Evolutionary conservation across 495 filamentous ascomycete genomes (phyloP).

Genomic region (Astrocystis sublimbata): DNA sequence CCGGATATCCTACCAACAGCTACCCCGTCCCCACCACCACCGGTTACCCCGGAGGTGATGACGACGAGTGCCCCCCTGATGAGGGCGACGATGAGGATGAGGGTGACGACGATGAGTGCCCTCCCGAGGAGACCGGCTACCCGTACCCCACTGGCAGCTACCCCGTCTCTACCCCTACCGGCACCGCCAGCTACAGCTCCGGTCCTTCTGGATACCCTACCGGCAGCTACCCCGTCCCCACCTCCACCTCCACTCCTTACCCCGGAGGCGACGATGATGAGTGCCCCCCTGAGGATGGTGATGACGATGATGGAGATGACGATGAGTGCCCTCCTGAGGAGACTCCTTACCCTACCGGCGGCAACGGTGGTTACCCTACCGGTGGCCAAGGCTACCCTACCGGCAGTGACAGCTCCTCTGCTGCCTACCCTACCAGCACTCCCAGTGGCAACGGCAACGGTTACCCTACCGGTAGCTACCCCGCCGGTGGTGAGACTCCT

Average conservation of each 20-base stretch:
- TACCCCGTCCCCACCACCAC: conserved; percentile 8
- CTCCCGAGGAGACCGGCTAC: conserved; percentile 14
- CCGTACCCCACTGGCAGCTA: conserved; percentile 8
- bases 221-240: conserved; percentile 15
- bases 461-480: not conserved
- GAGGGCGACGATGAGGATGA: not conserved
- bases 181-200: conserved; percentile 16
- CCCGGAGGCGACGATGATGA: conserved; percentile 5
- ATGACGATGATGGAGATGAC: conserved; percentile 1
- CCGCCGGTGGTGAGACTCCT: not conserved
- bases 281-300: conserved; percentile 8
- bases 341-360: not conserved
- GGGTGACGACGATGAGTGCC: conserved; percentile 8
- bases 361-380: conserved; percentile 12
- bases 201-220: conserved; percentile 15
- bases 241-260: conserved; percentile 10
- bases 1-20: conserved; percentile 16
- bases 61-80: conserved; percentile 28
- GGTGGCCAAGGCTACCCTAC: not conserved
- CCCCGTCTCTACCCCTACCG: not conserved
- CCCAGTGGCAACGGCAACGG: not conserved
- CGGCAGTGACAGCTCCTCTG: not conserved
- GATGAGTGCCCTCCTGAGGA: conserved; percentile 14
- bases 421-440: not conserved
- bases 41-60: conserved; percentile 11